Percentiles rank a stretch among this genome's conserved stretches.
Conservation (phyloP, 2,329 filamentous ascomycete genomes). For the Hortaea werneckii region DNA sequence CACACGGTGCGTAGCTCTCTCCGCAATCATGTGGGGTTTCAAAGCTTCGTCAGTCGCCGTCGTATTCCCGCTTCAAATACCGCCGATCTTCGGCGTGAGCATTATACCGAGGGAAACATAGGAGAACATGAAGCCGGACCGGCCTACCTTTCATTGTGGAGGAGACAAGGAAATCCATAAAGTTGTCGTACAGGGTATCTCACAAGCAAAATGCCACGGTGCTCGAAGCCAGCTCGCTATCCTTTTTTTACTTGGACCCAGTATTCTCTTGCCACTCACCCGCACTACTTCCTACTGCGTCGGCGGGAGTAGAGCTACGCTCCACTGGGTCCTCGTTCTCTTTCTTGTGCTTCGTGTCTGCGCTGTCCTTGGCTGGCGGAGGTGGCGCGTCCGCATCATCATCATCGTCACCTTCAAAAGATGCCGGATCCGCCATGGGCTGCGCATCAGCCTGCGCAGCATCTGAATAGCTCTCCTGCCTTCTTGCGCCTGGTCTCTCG, state of each 20-base stretch:
- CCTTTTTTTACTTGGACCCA: not conserved
- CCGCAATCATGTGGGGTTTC: not conserved
- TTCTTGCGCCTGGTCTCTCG: slow-evolving; percentile 4
- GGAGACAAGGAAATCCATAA: too few relatives aligned
- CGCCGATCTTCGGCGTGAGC: not conserved
- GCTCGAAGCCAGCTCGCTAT: not conserved
- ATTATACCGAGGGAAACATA: not conserved
- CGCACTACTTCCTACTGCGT: slow-evolving; percentile 17
- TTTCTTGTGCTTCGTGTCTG: not conserved
- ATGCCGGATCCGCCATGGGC: slow-evolving; percentile 33
- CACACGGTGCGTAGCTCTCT: not conserved
- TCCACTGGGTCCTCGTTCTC: not conserved
- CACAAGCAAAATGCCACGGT: not conserved
- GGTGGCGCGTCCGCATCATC: slow-evolving; percentile 28
- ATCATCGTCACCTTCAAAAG: slow-evolving; percentile 36
- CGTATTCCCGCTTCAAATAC: not conserved
- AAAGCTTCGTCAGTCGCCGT: not conserved
- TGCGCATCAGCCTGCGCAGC: slow-evolving; percentile 18
- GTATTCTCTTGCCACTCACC: slow-evolving; percentile 18
- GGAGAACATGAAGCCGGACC: not conserved
- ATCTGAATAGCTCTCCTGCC: slow-evolving; percentile 1
- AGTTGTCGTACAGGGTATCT: not conserved
- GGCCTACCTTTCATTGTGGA: too few relatives aligned
- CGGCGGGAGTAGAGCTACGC: slow-evolving; percentile 3
- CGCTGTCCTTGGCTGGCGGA: slow-evolving; percentile 22